Evolutionary conservation across 2,329 filamentous ascomycete species (phyloP).

Genomic region (Alternaria infectoria): DNA sequence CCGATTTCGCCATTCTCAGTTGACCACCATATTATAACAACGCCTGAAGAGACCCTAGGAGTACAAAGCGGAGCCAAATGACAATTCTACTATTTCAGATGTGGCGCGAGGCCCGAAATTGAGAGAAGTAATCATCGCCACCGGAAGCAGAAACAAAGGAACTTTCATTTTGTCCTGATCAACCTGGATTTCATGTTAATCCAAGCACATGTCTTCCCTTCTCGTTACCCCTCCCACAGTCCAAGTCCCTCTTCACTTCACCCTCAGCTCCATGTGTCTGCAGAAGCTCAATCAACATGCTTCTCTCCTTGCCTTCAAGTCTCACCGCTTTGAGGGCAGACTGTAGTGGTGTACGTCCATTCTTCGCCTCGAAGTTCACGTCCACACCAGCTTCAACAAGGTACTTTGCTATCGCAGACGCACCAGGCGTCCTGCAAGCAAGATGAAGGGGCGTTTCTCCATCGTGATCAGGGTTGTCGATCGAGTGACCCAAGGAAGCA

Average conservation of each 20-base stretch:
- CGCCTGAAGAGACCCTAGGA: neutral
- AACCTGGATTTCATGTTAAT: slow-evolving; percentile 8
- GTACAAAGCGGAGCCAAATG: neutral
- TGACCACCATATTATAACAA: neutral
- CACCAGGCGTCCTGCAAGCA: slow-evolving; percentile 36
- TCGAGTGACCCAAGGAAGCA: slow-evolving; percentile 30
- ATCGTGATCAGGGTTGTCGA: slow-evolving; percentile 32
- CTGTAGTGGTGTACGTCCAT: slow-evolving; percentile 33
- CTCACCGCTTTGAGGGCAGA: slow-evolving; percentile 23
- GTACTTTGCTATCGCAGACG: slow-evolving; percentile 33
- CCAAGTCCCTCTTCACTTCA: slow-evolving; percentile 19
- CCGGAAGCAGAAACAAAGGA: neutral
- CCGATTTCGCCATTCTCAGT: neutral
- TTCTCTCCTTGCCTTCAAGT: slow-evolving; percentile 35
- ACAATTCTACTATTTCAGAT: neutral
- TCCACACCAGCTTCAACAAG: slow-evolving; percentile 41
- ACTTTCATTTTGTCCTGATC: neutral
- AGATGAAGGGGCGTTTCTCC: slow-evolving; percentile 43
- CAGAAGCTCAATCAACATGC: slow-evolving; percentile 37
- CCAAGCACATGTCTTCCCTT: slow-evolving; percentile 32
- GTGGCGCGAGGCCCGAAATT: neutral
- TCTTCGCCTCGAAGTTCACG: slow-evolving; percentile 33
- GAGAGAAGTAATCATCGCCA: neutral
- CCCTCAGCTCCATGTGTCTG: slow-evolving; percentile 38
- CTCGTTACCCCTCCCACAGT: slow-evolving; percentile 23